A percentile compares a stretch with the other conserved stretches of the same genome.
Evolutionary conservation across 2,329 filamentous ascomycete genomes (phyloP).

Genomic region (Nemania bipapillata): DNA sequence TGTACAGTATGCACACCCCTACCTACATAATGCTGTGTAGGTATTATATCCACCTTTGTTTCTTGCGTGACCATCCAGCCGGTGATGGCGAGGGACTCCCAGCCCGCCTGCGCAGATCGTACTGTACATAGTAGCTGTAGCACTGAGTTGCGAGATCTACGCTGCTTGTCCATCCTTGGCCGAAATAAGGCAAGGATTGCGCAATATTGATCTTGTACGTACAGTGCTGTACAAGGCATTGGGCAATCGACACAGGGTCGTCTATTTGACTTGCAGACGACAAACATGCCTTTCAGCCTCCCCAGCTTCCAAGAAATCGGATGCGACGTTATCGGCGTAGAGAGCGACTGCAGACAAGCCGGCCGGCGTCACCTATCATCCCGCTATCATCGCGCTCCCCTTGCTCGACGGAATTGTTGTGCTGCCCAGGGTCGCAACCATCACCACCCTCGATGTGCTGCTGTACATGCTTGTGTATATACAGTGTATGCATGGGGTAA

Average conservation of each 20-base stretch:
- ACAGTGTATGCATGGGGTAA: background rate
- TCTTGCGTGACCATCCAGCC: background rate
- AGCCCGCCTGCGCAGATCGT: no score
- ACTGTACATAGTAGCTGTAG: no score
- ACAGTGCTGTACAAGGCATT: background rate
- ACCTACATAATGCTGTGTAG: no score
- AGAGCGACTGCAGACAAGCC: background rate
- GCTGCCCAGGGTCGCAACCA: conserved; percentile 5
- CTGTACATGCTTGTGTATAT: no score
- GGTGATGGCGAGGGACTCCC: no score
- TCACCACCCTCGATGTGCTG: conserved; percentile 15
- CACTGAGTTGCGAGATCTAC: conserved; percentile 24
- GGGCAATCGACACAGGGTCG: background rate
- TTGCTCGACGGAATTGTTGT: conserved; percentile 9
- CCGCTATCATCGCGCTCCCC: no score
- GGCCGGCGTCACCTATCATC: background rate
- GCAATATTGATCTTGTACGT: conserved; percentile 9
- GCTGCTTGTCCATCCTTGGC: conserved; percentile 20
- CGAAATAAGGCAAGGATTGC: background rate
- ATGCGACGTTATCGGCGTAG: conserved; percentile 17
- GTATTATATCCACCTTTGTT: background rate
- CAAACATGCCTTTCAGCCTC: conserved; percentile 22
- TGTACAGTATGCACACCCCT: no score
- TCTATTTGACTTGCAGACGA: conserved; percentile 25
- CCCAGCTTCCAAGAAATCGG: background rate